Evolutionary conservation across 2,329 filamentous ascomycete genomes (phyloP).

Genomic region (Hypoxylon sp.): DNA sequence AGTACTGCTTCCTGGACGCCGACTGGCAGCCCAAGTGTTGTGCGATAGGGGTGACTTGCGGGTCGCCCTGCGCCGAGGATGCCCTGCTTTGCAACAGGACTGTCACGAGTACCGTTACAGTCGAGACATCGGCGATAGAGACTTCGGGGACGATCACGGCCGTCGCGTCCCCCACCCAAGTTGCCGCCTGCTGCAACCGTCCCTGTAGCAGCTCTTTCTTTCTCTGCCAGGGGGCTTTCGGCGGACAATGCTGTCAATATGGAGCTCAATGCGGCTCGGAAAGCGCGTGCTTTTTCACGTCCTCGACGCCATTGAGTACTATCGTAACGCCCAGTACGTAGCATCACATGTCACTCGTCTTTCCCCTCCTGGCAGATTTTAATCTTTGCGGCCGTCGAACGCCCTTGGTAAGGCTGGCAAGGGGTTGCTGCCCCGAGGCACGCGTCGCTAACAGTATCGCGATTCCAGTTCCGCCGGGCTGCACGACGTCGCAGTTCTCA

Average conservation of each 20-base stretch:
- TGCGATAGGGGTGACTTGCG: slow-evolving; percentile 30
- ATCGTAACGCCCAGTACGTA: slow-evolving; percentile 42
- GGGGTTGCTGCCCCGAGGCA: background rate
- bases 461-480: slow-evolving; percentile 48
- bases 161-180: background rate
- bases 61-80: slow-evolving; percentile 26
- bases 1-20: slow-evolving; percentile 38
- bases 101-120: slow-evolving; percentile 10
- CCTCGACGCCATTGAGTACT: slow-evolving; percentile 34
- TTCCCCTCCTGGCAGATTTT: too few relatives aligned
- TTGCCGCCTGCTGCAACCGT: slow-evolving; percentile 35
- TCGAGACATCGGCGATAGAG: slow-evolving; percentile 12
- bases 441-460: background rate
- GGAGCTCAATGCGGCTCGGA: slow-evolving; percentile 52
- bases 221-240: slow-evolving; percentile 53
- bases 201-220: slow-evolving; percentile 47
- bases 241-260: slow-evolving; percentile 60
- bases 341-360: too few relatives aligned
- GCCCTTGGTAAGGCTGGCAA: too few relatives aligned
- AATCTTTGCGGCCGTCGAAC: too few relatives aligned
- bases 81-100: slow-evolving; percentile 35
- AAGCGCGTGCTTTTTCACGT: slow-evolving; percentile 47
- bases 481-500: slow-evolving; percentile 54
- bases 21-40: slow-evolving; percentile 37
- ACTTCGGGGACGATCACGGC: background rate